phyloP scores from a whole-genome alignment of 345 rosid genomes.

The Anastatica hierochuntica region DNA sequence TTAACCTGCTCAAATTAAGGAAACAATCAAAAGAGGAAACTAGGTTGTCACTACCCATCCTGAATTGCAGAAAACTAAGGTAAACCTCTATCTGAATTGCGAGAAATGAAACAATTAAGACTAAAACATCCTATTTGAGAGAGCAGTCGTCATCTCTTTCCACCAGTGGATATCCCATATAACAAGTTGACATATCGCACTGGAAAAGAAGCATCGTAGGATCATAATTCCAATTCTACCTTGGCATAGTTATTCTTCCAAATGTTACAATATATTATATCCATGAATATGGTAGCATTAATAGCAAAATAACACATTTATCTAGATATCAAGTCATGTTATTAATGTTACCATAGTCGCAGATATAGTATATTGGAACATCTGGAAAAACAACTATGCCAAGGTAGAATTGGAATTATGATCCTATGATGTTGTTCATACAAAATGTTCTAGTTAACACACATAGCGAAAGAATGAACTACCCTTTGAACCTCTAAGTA shows the following conservation, averaged over 20 bases:
- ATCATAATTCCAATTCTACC: constrained; percentile 1
- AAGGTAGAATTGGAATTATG: constrained; percentile 3
- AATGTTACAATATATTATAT: constrained; percentile 8
- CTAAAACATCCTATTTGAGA: constrained; percentile 1
- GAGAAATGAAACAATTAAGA: not conserved
- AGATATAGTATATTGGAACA: constrained; percentile 6
- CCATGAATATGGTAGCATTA: not conserved
- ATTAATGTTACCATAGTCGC: not conserved
- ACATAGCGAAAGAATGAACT: constrained; percentile 6
- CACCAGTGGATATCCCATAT: not conserved
- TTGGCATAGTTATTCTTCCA: constrained; percentile 2
- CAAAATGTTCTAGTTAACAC: too few species aligned
- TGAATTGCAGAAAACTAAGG: not conserved
- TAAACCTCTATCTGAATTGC: not conserved
- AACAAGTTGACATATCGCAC: not conserved
- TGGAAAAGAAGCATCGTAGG: not conserved
- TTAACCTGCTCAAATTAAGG: constrained; percentile 54
- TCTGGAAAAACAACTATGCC: constrained; percentile 1
- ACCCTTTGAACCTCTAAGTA: not conserved
- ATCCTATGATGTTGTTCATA: not conserved
- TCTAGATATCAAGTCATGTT: too few species aligned
- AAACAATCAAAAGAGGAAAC: constrained; percentile 3
- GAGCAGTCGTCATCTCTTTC: not conserved
- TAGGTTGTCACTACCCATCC: not conserved
- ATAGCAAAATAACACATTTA: not conserved